Conservation (phyloP, 2,329 filamentous ascomycete species). For the Epichloe bromicola region DNA sequence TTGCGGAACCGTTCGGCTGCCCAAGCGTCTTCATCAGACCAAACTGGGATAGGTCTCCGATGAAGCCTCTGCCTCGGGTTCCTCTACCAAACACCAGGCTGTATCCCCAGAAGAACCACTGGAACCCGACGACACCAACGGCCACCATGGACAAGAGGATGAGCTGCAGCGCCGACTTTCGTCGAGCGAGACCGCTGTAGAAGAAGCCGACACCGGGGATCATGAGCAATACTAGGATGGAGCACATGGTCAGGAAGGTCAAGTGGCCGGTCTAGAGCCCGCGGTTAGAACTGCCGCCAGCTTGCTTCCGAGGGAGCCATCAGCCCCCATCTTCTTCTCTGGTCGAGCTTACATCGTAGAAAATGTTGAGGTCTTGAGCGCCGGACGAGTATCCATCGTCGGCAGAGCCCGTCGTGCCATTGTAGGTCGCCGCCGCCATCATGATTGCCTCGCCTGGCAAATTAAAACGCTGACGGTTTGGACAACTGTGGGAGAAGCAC, state of each 20-base stretch:
- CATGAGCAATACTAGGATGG: conserved; percentile 80
- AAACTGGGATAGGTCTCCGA: conserved; percentile 71
- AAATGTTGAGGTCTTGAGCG: conserved; percentile 66
- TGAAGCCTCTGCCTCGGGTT: conserved; percentile 54
- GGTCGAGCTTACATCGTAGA: conserved; percentile 52
- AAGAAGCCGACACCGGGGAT: conserved; percentile 91
- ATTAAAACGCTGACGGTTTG: background rate
- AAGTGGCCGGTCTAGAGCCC: conserved; percentile 58
- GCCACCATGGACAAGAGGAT: conserved; percentile 79
- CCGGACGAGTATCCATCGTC: conserved; percentile 36
- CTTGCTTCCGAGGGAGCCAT: background rate
- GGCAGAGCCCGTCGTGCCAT: conserved; percentile 35
- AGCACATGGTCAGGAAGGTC: conserved; percentile 63
- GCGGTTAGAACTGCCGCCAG: background rate
- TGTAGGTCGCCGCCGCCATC: conserved; percentile 26
- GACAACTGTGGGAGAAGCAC: background rate
- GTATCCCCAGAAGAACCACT: conserved; percentile 96
- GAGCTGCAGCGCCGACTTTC: conserved; percentile 78
- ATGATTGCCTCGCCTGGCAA: conserved; percentile 8
- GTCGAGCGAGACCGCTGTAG: conserved; percentile 78
- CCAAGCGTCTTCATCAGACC: conserved; percentile 67
- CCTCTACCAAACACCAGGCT: conserved; percentile 71
- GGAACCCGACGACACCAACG: conserved; percentile 66
- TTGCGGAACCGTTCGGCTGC: conserved; percentile 56
- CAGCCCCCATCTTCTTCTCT: background rate